Base-by-base conservation (phyloP, 1,139 yeast genomes). In the Groenewaldozyma sp. region DNA sequence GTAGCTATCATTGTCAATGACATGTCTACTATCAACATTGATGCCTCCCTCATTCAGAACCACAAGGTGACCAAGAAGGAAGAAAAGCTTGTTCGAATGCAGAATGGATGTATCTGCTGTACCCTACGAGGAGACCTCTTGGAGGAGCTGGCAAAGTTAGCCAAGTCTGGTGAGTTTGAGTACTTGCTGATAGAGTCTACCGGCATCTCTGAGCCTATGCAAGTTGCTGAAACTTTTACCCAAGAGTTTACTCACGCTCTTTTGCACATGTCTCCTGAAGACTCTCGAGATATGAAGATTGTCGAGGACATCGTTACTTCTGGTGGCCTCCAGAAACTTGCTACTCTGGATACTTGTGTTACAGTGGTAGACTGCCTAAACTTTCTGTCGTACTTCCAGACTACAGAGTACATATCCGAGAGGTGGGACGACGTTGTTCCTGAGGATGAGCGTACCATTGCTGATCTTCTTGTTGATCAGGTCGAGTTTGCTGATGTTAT, bases 171-270 rank as follows among this genome's bases (percentile, higher is more conserved):
- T 3, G 57, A 58, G 28, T 65, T 61, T 37, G 64, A 69, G 33
- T 68, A 69, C 45, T 64, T 69, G 29, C 56, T 69, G 3, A 68
- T 69, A 34, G 73, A 69, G 47, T 60, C 68, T 9, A 65, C 73
- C 1, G 73, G 73, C 28, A 64, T 69, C 20, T 63, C 69, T 17
- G 74, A 69, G 47, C 73, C 73, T 22, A 66, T 67, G 71, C 71
- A 67, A 47, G 71, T 68, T 13, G 73, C 74, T 1, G 72, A 69
- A 46, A 69, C 73, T 1, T 69, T 69, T 46, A 63, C 71, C 2
- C 54, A 60, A 13, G 71, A 69, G 44, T 49, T 48, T 34, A 35
- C 46, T 13, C 32, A 38, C 7, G 48, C 51, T 6, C 38, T 48
- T 37, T 28, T 45, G n/a, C 45, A 44, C 5, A 14, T 22, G 17